phyloP scores from a whole-genome alignment of 2,329 filamentous ascomycete species.

The Tricladium varicosporioides region DNA sequence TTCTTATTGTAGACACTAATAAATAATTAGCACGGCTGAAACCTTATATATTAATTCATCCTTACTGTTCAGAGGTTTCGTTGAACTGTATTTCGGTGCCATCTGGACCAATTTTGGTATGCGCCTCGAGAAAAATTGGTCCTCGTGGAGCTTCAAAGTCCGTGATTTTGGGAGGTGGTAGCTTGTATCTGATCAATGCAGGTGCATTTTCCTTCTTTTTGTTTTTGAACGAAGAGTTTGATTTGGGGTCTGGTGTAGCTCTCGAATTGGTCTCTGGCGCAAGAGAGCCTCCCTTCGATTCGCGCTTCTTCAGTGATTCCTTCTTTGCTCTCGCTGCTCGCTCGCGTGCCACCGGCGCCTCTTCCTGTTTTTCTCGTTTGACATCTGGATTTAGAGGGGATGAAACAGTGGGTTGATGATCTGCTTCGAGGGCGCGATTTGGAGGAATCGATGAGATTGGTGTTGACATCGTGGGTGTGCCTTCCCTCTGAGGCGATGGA shows the following conservation, averaged over 20 bases:
- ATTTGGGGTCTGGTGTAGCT: constrained; percentile 56
- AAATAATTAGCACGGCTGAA: constrained; percentile 12
- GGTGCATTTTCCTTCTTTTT: constrained; percentile 39
- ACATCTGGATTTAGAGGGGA: constrained; percentile 73
- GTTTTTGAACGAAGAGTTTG: constrained; percentile 29
- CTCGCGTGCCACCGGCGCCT: constrained; percentile 30
- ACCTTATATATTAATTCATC: constrained; percentile 7
- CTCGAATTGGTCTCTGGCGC: constrained; percentile 48
- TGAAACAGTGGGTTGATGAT: constrained; percentile 67
- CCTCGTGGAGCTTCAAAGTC: constrained; percentile 61
- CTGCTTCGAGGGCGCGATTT: constrained; percentile 66
- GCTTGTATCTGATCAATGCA: constrained; percentile 58
- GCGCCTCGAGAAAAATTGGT: constrained; percentile 55
- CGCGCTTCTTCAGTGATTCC: constrained; percentile 66
- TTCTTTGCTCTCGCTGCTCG: constrained; percentile 55
- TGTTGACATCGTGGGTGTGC: constrained; percentile 38
- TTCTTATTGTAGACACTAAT: constrained; percentile 61
- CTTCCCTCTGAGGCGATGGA: constrained; percentile 41
- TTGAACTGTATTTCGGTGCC: constrained; percentile 56
- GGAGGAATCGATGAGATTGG: constrained; percentile 51
- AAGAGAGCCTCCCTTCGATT: constrained; percentile 50
- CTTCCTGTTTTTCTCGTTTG: constrained; percentile 41
- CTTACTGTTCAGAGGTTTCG: constrained; percentile 64
- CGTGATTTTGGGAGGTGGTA: constrained; percentile 59
- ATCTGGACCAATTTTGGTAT: constrained; percentile 49